Evolutionary conservation across 805 yeast species (phyloP).

Genomic region (Yamadazyma phyllophila): DNA sequence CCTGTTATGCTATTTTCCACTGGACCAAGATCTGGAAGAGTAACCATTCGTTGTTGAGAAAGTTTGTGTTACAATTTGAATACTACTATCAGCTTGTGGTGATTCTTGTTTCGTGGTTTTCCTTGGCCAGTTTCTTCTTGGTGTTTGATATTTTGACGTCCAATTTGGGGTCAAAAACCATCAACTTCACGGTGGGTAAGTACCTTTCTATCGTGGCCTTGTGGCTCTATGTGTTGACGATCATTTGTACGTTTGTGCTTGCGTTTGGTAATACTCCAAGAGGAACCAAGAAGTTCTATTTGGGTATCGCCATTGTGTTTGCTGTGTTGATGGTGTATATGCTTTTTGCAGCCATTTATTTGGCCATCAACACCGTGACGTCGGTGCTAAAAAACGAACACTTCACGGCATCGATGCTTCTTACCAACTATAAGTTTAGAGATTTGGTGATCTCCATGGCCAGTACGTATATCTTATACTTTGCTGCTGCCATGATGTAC

Average conservation of each 20-base stretch:
- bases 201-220: conserved; percentile 74
- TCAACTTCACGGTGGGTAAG: conserved; percentile 69
- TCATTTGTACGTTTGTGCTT: conserved; percentile 82
- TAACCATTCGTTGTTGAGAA: conserved; percentile 77
- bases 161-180: conserved; percentile 63
- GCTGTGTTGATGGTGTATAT: conserved; percentile 87
- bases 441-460: conserved; percentile 83
- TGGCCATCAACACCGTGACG: conserved; percentile 72
- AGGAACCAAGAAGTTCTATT: conserved; percentile 79
- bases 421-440: conserved; percentile 71
- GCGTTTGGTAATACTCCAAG: conserved; percentile 94
- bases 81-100: conserved; percentile 78
- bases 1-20: conserved; percentile 81
- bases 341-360: conserved; percentile 80
- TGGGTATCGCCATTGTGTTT: conserved; percentile 72
- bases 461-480: conserved; percentile 80
- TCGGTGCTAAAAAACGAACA: conserved; percentile 45
- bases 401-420: conserved; percentile 46
- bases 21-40: conserved; percentile 87
- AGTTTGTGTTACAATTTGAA: conserved; percentile 79
- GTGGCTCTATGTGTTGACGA: conserved; percentile 80
- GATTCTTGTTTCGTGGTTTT: conserved; percentile 86
- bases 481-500: conserved; percentile 73
- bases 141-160: conserved; percentile 86
- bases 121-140: conserved; percentile 83